Evolutionary conservation across 768 basidiomycete species (phyloP).

Genomic region (Termitomyces sp.): DNA sequence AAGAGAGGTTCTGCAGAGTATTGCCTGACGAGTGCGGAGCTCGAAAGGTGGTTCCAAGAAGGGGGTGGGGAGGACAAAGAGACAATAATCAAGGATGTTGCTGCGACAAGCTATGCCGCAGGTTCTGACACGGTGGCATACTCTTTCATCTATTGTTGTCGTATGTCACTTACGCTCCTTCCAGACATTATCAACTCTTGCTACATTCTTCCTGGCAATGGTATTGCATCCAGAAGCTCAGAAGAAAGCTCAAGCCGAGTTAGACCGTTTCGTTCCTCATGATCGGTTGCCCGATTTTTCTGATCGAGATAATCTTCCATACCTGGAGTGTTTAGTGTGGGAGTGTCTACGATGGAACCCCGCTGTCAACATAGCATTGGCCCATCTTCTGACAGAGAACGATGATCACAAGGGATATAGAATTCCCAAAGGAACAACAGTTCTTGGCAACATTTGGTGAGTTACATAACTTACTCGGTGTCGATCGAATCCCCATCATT

Average conservation of each 20-base stretch:
- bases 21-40: constrained; percentile 1
- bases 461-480: neutral
- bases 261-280: constrained; percentile 32
- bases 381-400: constrained; percentile 10
- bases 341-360: constrained; percentile 34
- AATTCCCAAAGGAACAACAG: constrained; percentile 15
- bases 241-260: constrained; percentile 35
- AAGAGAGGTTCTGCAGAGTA: neutral
- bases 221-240: constrained; percentile 34
- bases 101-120: constrained; percentile 11
- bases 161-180: neutral
- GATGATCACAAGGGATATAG: constrained; percentile 14
- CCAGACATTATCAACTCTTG: constrained; percentile 33
- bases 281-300: constrained; percentile 37
- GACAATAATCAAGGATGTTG: constrained; percentile 9
- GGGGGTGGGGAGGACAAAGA: constrained; percentile 8
- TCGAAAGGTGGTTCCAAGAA: constrained; percentile 1
- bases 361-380: constrained; percentile 13
- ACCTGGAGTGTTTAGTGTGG: constrained; percentile 31
- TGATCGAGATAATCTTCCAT: constrained; percentile 35
- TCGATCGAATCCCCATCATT: neutral
- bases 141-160: neutral
- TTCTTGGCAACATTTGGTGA: constrained; percentile 14
- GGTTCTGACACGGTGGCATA: constrained; percentile 12
- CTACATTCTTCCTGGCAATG: constrained; percentile 35